Conservation (phyloP, 129 eudicot genomes). For the Chrysanthemum makinoi region DNA sequence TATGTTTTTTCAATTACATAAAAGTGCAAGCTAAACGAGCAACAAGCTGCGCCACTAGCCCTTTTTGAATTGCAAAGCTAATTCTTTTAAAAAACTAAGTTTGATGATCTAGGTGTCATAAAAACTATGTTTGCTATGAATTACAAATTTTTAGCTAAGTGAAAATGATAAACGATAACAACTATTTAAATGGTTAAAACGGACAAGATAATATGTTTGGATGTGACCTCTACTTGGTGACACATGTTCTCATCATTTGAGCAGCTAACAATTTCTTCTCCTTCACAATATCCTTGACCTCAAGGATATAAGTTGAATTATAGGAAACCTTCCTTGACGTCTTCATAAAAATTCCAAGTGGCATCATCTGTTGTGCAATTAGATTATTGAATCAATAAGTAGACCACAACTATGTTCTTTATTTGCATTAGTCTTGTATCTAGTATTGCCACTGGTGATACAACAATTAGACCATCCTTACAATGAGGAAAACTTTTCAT, state of each 20-base stretch:
- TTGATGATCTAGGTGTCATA: too few relatives aligned
- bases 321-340: neutral
- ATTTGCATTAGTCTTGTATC: neutral
- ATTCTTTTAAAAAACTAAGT: too few relatives aligned
- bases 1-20: too few relatives aligned
- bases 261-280: slow-evolving; percentile 21
- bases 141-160: neutral
- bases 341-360: neutral
- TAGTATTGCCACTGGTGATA: neutral
- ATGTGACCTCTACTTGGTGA: neutral
- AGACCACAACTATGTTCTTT: neutral
- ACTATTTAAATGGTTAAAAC: neutral
- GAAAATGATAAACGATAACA: neutral
- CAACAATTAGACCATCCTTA: neutral
- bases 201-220: too few relatives aligned
- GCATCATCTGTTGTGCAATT: neutral
- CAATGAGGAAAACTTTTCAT: neutral
- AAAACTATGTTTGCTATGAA: too few relatives aligned
- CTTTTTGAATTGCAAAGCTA: too few relatives aligned
- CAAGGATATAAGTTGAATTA: neutral
- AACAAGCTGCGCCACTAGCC: too few relatives aligned
- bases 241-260: slow-evolving; percentile 11
- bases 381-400: neutral
- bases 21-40: too few relatives aligned
- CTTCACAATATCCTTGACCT: neutral